A percentile compares a stretch with the other conserved stretches of the same genome.
Conservation (phyloP, 306 rosid genomes). For the Lathyrus aphaca region DNA sequence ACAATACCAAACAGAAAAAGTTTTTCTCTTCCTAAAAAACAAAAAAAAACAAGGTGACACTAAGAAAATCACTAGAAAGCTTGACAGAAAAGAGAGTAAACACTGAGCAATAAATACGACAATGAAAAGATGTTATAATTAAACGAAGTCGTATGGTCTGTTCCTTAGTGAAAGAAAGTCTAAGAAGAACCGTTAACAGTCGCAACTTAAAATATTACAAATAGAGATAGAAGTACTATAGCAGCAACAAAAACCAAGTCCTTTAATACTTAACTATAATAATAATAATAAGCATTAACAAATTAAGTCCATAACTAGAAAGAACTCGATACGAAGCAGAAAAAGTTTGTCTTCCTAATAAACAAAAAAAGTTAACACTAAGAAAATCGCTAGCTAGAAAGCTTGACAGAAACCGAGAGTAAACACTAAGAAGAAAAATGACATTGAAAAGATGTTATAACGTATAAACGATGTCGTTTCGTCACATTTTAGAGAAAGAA, state of each 20-base stretch:
- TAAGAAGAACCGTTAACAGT: constrained; percentile 32
- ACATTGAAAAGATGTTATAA: too few relatives aligned
- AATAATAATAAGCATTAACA: neutral
- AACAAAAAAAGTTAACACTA: neutral
- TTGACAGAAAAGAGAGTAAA: neutral
- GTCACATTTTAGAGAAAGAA: constrained; percentile 5
- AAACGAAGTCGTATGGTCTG: neutral
- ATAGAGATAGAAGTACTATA: too few relatives aligned
- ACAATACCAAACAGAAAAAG: neutral
- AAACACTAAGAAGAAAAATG: neutral
- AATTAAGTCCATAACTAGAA: neutral
- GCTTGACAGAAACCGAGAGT: neutral
- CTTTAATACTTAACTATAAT: too few relatives aligned
- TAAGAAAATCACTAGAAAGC: neutral
- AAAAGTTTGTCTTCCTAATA: neutral
- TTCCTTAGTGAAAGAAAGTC: constrained; percentile 32
- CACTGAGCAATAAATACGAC: neutral
- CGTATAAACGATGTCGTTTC: constrained; percentile 2
- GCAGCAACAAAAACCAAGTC: too few relatives aligned
- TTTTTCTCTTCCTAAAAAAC: neutral
- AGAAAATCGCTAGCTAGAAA: neutral
- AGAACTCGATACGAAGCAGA: neutral
- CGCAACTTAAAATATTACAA: too few relatives aligned
- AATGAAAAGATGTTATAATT: too few relatives aligned
- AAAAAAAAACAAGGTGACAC: neutral